Conservation (phyloP, 257 asterid species). For the Mentha longifolia region DNA sequence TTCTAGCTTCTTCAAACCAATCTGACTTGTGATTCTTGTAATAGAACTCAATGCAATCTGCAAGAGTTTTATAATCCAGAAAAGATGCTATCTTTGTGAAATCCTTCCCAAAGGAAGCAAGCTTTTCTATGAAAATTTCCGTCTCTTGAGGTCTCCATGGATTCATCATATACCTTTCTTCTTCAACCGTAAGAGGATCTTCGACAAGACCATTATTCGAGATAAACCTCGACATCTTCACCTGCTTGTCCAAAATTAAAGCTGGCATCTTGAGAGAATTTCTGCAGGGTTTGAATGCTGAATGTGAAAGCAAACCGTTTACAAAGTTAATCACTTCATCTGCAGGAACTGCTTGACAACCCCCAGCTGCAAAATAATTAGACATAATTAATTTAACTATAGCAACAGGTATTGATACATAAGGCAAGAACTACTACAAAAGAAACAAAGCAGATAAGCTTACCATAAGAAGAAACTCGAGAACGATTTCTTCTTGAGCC, state of each 20-base stretch:
- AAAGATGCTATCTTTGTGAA: constrained; percentile 80
- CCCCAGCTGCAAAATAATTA: constrained; percentile 61
- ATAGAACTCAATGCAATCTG: constrained; percentile 95
- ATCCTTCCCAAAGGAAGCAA: constrained; percentile 73
- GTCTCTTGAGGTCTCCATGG: constrained; percentile 79
- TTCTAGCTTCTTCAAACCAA: constrained; percentile 66
- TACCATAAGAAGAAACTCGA: constrained; percentile 58
- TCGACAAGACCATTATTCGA: constrained; percentile 79
- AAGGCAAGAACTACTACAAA: background rate
- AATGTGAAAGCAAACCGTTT: constrained; percentile 58
- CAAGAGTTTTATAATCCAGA: constrained; percentile 70
- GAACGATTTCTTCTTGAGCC: constrained; percentile 58
- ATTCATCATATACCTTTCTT: constrained; percentile 70
- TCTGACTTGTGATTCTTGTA: constrained; percentile 93
- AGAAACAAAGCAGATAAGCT: constrained; percentile 33
- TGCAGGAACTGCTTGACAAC: constrained; percentile 47
- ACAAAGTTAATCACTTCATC: constrained; percentile 56
- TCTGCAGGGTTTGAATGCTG: constrained; percentile 60
- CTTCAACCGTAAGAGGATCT: constrained; percentile 80
- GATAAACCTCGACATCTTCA: constrained; percentile 60
- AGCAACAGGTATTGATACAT: background rate
- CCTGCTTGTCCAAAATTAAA: constrained; percentile 68
- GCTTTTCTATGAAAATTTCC: constrained; percentile 71
- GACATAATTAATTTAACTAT: constrained; percentile 4
- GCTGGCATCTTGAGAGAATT: constrained; percentile 79